Evolutionary conservation across 1,284 basidiomycete species (phyloP).

Genomic region (Moesziomyces antarcticus): DNA sequence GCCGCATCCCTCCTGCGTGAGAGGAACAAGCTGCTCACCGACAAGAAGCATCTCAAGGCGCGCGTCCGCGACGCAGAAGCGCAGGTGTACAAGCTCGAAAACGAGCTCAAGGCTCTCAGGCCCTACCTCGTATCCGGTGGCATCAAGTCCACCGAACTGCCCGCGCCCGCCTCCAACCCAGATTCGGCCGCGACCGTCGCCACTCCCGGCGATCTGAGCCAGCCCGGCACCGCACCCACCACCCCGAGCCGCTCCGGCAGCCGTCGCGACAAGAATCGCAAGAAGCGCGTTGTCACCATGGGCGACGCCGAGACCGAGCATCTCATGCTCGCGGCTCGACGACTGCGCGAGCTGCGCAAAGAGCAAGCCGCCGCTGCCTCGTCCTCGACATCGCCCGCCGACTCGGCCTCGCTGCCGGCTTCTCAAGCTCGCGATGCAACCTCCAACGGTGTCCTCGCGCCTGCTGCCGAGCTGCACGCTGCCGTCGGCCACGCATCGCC

Average conservation of each 20-base stretch:
- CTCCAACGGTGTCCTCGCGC: conserved; percentile 18
- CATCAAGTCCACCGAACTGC: conserved; percentile 28
- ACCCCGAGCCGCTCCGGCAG: conserved; percentile 50
- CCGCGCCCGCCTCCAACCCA: conserved; percentile 2
- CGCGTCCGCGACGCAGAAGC: conserved; percentile 64
- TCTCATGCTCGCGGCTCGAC: conserved; percentile 68
- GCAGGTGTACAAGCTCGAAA: conserved; percentile 62
- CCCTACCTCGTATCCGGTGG: conserved; percentile 60
- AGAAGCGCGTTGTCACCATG: conserved; percentile 61
- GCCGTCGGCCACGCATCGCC: conserved; percentile 31
- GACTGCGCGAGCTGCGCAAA: conserved; percentile 57
- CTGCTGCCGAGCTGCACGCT: conserved; percentile 26
- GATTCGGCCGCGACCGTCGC: conserved; percentile 13
- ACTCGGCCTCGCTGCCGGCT: conserved; percentile 11
- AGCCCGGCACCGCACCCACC: conserved; percentile 36
- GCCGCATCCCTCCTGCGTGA: conserved; percentile 54
- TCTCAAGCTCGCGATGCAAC: conserved; percentile 34
- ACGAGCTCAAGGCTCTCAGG: conserved; percentile 59
- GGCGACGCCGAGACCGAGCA: conserved; percentile 70
- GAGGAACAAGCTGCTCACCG: conserved; percentile 63
- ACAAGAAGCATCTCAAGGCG: conserved; percentile 63
- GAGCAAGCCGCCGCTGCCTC: conserved; percentile 30
- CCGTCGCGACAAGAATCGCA: conserved; percentile 41
- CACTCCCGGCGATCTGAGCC: conserved; percentile 19
- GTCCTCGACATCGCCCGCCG: conserved; percentile 13